Conservation (phyloP, 768 basidiomycete genomes). For the Tulasnella sp. region DNA sequence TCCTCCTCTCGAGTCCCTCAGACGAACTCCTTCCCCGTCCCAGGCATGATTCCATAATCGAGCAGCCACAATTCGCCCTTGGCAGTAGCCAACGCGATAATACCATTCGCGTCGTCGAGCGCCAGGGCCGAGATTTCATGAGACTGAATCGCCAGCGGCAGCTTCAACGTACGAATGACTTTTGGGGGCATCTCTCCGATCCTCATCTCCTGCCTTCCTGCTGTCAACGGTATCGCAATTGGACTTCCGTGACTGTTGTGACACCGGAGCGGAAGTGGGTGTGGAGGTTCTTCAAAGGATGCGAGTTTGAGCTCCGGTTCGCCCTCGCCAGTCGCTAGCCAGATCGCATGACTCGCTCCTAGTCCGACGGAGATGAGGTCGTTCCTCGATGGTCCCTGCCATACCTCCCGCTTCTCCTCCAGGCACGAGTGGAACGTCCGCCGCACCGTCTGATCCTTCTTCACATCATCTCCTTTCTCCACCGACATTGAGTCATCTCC, state of each 20-base stretch:
- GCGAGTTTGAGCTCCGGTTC: conserved; percentile 12
- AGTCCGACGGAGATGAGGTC: conserved; percentile 14
- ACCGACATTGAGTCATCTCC: background rate
- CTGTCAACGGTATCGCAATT: background rate
- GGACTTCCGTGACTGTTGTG: too few relatives aligned
- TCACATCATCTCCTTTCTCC: background rate
- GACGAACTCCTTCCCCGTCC: background rate
- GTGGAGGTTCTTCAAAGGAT: conserved; percentile 7
- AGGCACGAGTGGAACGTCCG: conserved; percentile 15
- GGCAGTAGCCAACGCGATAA: conserved; percentile 2
- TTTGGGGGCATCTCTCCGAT: background rate
- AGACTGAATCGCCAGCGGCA: conserved; percentile 10
- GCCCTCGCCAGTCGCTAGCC: conserved; percentile 7
- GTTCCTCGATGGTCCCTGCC: conserved; percentile 14
- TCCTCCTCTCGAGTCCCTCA: background rate
- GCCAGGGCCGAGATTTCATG: conserved; percentile 13
- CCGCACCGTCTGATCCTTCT: background rate
- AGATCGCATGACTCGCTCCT: conserved; percentile 11
- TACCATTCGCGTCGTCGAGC: conserved; percentile 9
- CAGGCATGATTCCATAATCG: conserved; percentile 3
- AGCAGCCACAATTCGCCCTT: conserved; percentile 12
- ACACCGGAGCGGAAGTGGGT: background rate
- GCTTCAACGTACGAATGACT: conserved; percentile 10
- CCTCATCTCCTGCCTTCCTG: background rate
- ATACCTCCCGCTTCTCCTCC: conserved; percentile 10